Percentiles rank a stretch among this genome's conserved stretches.
Conservation (phyloP, 805 yeast species). For the Debaryomyces castellii region DNA sequence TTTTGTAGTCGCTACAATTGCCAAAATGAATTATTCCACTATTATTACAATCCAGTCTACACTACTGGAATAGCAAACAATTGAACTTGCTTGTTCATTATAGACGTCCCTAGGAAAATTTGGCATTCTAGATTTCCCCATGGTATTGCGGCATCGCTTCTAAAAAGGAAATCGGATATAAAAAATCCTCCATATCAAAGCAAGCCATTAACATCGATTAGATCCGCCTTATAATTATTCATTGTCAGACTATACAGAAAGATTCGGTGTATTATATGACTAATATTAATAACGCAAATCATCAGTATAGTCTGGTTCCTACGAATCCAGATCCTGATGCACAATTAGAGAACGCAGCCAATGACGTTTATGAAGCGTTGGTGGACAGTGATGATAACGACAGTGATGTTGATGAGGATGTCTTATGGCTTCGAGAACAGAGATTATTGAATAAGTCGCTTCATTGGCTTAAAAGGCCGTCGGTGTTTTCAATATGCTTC, state of each 20-base stretch:
- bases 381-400: slow-evolving; percentile 30
- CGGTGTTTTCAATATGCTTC: slow-evolving; percentile 48
- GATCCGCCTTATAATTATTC: background rate
- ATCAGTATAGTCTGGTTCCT: background rate
- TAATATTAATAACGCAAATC: background rate
- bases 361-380: slow-evolving; percentile 41
- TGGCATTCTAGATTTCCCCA: background rate
- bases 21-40: no score
- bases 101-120: no score
- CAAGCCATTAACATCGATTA: background rate
- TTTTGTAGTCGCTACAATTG: no score
- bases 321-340: slow-evolving; percentile 6
- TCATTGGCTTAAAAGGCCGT: slow-evolving; percentile 59
- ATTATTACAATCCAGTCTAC: no score
- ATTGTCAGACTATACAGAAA: background rate
- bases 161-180: background rate
- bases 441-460: slow-evolving; percentile 40
- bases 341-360: slow-evolving; percentile 28
- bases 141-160: background rate
- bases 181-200: background rate
- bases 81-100: no score
- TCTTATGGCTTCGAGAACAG: slow-evolving; percentile 50
- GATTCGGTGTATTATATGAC: background rate
- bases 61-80: no score
- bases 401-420: slow-evolving; percentile 38